Percentiles rank a stretch among this genome's conserved stretches.
Conservation (phyloP, 495 filamentous ascomycete genomes). For the Halenospora varia region DNA sequence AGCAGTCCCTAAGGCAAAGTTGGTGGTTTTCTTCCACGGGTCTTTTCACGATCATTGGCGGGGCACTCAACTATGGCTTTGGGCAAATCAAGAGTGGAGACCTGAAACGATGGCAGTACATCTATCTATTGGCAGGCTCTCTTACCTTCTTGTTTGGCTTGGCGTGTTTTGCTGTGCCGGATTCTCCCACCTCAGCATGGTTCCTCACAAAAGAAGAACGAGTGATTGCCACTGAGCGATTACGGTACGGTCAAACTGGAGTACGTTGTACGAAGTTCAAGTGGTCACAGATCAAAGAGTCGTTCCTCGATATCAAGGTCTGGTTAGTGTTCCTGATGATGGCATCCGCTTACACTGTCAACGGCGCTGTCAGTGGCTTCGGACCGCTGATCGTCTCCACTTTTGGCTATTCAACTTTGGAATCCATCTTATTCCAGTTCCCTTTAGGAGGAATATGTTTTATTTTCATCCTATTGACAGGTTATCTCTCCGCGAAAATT, state of each 20-base stretch:
- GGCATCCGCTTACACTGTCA: constrained; percentile 62
- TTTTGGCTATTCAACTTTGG: constrained; percentile 62
- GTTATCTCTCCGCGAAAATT: constrained; percentile 53
- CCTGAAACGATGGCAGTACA: constrained; percentile 62
- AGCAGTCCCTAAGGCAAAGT: constrained; percentile 61
- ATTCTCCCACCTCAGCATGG: constrained; percentile 52
- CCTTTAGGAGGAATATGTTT: constrained; percentile 63
- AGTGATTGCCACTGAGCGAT: constrained; percentile 49
- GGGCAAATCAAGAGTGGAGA: constrained; percentile 54
- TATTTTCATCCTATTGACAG: constrained; percentile 60
- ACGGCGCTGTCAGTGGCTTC: constrained; percentile 73
- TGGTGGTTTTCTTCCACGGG: constrained; percentile 69
- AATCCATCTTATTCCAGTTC: constrained; percentile 70
- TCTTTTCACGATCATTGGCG: constrained; percentile 64
- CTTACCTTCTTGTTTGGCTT: constrained; percentile 63
- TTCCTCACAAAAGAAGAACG: constrained; percentile 49
- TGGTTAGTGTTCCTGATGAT: constrained; percentile 61
- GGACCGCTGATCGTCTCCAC: constrained; percentile 71
- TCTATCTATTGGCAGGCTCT: constrained; percentile 61
- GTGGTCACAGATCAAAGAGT: constrained; percentile 52
- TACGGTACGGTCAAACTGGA: constrained; percentile 56
- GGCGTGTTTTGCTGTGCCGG: constrained; percentile 56
- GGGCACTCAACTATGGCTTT: constrained; percentile 66
- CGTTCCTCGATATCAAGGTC: constrained; percentile 53
- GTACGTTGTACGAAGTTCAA: constrained; percentile 59